Base-by-base conservation (phyloP, 129 eudicot genomes). In the Apium graveolens region DNA sequence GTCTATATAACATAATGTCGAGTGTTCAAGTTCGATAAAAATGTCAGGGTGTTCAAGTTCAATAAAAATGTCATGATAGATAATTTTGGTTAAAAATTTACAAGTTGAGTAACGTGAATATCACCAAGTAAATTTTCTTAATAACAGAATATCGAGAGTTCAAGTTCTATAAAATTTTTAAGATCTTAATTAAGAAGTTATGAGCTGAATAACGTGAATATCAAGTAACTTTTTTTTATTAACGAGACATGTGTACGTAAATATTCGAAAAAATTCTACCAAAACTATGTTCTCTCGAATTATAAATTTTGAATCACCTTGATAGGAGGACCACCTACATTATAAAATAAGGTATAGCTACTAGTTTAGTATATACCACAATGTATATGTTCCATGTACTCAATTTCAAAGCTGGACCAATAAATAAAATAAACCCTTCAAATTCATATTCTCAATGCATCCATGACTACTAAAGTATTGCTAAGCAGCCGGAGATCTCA, bases 401-500 rank as follows among this genome's bases (percentile, higher is more conserved):
- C 76, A 73, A 73, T n/a, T 73, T n/a, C 76, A 73, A 42, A 73
- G 37, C 55, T 73, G 76, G 76, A 73, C 76, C 76, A 39, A 10
- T n/a, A 3, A 7, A 73, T 42, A 38, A 9, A 60, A 60, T 60
- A 60, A 60, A 3, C 68, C 32, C 32, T 51, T 44, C 45, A 2
- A 60, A 68, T 68, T 32, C 41, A 68, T 68, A 16, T 32, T 68
- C 16, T 29, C 41, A 68, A 68, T 68, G 73, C 39, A 68, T 68
- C 32, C 68, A 60, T 60, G 34, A n/a, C 68, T n/a, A 60, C 37
- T 72, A 42, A 73, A 73, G 32, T 73, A 73, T 24, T 73, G 76
- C 35, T 7, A 3, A 29, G 4, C 55, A n/a, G 68, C 32, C 68
- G 68, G 68, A 60, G 55, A 27, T 73, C 41, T 73, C 53, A 73